Base-by-base conservation (phyloP, 805 yeast species). In the Lachancea cidri region DNA sequence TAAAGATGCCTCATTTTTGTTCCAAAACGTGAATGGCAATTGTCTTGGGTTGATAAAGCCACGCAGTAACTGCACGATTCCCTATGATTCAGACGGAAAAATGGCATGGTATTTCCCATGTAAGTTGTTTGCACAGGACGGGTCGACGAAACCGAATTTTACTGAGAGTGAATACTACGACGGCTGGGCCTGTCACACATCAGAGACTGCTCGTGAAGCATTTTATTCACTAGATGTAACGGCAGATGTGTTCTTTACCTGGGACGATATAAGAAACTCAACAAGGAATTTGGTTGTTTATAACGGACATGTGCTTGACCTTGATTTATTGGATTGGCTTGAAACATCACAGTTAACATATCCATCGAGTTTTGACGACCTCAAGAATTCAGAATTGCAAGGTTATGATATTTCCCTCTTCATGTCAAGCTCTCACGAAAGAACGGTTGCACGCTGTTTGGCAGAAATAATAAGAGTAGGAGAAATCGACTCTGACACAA, bases 21-120 rank as follows among this genome's bases (percentile, higher is more conserved):
- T 88, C 61, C 97, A 88, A 62, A 88, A 88, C 61, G 95, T 88
- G 34, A 88, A 88, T 59, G 94, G 94, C 16, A 80, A 89, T 59
- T 91, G 98, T 67, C 81, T 78, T 60, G 81, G 79, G 29, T 66
- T 89, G 38, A 83, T 93, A 42, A 71, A 58, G 4, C 94, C 96
- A 35, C 77, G 76, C 48, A 75, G 66, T 3, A 74, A 81, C 55
- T 75, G 85, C 52, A 53, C 82, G 0, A 89, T 89, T 44, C 97
- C 97, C 1, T 64, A 68, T 46, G 70, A 75, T 42, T 71, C 66
- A 31, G 74, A 75, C 24, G 80, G 76, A 17, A 71, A 75, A 22
- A 61, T 91, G 51, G 97, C 95, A 14, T 89, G 96, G 96, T 93
- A 93, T 65, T 87, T 89, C 82, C 98, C 98, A 3, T 93, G 98